These are phyloP conservation scores for Penicillium sp. DNA, from an alignment of 2,329 filamentous ascomycete genomes.

Conservation along the genomic window DNA sequence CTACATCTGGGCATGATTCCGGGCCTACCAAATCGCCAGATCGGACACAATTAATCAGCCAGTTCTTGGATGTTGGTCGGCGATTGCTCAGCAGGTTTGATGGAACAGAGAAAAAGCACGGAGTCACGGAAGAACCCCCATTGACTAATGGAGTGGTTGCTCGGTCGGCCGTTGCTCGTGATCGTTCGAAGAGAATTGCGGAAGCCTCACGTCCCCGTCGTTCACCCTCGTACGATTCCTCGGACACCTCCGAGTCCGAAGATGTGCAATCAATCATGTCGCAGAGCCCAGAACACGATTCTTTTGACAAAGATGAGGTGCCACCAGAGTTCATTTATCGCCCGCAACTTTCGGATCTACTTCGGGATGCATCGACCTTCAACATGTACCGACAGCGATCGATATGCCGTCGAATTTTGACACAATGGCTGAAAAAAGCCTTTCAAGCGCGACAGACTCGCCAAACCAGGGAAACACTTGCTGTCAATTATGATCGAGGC, in stretches of 20 bases:
- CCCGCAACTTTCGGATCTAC: slow-evolving; percentile 52
- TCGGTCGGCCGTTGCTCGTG: slow-evolving; percentile 31
- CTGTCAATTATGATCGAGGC: slow-evolving; percentile 51
- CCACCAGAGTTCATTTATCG: slow-evolving; percentile 46
- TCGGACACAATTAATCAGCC: slow-evolving; percentile 40
- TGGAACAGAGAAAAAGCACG: slow-evolving; percentile 22
- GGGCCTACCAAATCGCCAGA: slow-evolving; percentile 29
- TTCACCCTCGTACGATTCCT: slow-evolving; percentile 23
- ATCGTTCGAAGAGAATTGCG: slow-evolving; percentile 32
- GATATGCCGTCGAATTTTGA: slow-evolving; percentile 42
- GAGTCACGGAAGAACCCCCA: slow-evolving; percentile 11
- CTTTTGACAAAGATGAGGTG: slow-evolving; percentile 29
- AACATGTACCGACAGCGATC: slow-evolving; percentile 44
- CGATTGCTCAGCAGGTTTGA: slow-evolving; percentile 37
- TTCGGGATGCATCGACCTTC: slow-evolving; percentile 53
- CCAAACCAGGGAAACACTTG: slow-evolving; percentile 43
- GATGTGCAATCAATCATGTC: slow-evolving; percentile 22
- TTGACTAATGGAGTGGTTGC: slow-evolving; percentile 30
- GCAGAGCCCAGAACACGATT: slow-evolving; percentile 24
- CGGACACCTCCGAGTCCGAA: slow-evolving; percentile 24
- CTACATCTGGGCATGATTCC: slow-evolving; percentile 13
- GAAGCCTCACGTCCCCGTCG: slow-evolving; percentile 20
- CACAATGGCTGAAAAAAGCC: slow-evolving; percentile 51
- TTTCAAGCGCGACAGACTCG: slow-evolving; percentile 39
- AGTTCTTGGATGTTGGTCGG: slow-evolving; percentile 42